Percentiles rank a stretch among this genome's conserved stretches.
phyloP scores from a whole-genome alignment of 2,329 filamentous ascomycete genomes.

The Incumbomyces delicatus region DNA sequence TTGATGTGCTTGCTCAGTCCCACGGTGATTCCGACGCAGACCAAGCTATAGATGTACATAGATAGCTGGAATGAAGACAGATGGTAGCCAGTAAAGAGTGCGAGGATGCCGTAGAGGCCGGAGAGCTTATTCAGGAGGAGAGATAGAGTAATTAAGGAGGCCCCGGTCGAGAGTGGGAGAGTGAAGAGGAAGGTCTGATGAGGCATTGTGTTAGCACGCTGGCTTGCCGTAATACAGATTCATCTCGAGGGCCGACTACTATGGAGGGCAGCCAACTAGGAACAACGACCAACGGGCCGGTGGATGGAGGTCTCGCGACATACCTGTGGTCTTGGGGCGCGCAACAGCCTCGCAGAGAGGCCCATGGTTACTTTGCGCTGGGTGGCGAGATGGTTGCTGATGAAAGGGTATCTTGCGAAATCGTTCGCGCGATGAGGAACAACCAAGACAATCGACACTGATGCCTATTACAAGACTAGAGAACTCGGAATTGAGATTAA shows the following conservation, averaged over 20 bases:
- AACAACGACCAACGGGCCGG: not conserved
- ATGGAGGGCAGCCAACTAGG: too few species aligned
- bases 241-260: constrained; percentile 4
- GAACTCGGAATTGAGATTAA: too few species aligned
- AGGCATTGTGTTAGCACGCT: not conserved
- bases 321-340: constrained; percentile 43
- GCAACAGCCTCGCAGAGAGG: constrained; percentile 31
- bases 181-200: constrained; percentile 71
- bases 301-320: not conserved
- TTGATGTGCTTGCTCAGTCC: constrained; percentile 72
- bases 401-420: too few species aligned
- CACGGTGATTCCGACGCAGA: constrained; percentile 57
- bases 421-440: too few species aligned
- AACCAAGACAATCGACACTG: too few species aligned
- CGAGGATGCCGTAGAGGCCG: constrained; percentile 80
- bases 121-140: constrained; percentile 88
- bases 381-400: too few species aligned
- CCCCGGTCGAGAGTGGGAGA: constrained; percentile 76
- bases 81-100: constrained; percentile 75
- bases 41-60: constrained; percentile 82
- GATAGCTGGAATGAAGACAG: constrained; percentile 75
- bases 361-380: constrained; percentile 17
- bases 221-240: not conserved
- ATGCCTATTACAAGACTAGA: too few species aligned
- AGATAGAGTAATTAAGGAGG: constrained; percentile 72